Base-by-base conservation (phyloP, 208 protist species). In the Angomonas desouzai region DNA sequence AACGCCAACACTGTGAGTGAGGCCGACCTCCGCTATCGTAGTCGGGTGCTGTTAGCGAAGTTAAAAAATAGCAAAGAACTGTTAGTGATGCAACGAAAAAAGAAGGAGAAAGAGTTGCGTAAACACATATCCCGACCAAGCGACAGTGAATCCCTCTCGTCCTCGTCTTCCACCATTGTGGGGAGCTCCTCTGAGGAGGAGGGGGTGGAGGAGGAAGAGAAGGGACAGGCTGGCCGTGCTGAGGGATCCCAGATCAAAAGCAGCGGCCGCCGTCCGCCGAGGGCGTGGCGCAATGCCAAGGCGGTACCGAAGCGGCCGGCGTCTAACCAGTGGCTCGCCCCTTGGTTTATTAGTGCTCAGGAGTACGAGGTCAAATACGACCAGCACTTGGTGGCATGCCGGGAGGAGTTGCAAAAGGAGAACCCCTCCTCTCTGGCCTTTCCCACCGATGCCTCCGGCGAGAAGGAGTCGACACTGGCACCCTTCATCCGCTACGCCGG, bases 401-500 rank as follows among this genome's bases (percentile, higher is more conserved):
- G 33, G 29, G 55, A 60, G 3, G 20, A 27, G 45, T 6, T 23
- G 45, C 6, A 13, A 13, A 40, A 40, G 36, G 6, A 6, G 6
- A 40, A 40, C 13, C 13, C 36, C 13, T 6, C 6, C 13, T 40
- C 36, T 10, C 18, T 36, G 13, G 10, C 56, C 1, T 62, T 62
- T 62, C 56, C 56, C 25, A 36, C 2, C 9, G 56, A 49, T 1
- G 25, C n/a, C n/a, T 28, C 53, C 10, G 36, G 1, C 32, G 49
- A 20, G 23, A 29, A 11, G n/a, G 33, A 70, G 18, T 29, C 43
- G 22, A 33, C 79, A 18, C 81, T 74, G n/a, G 72, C 81, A 9
- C 89, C 89, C 30, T 79, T 91, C 68, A 61, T 81, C n/a, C 76
- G 78, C 6, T 92, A 83, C 53, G 72, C 81, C 1, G 71, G 75